Conservation (phyloP, 2,329 filamentous ascomycete species). For the Grosmannia clavigera region DNA sequence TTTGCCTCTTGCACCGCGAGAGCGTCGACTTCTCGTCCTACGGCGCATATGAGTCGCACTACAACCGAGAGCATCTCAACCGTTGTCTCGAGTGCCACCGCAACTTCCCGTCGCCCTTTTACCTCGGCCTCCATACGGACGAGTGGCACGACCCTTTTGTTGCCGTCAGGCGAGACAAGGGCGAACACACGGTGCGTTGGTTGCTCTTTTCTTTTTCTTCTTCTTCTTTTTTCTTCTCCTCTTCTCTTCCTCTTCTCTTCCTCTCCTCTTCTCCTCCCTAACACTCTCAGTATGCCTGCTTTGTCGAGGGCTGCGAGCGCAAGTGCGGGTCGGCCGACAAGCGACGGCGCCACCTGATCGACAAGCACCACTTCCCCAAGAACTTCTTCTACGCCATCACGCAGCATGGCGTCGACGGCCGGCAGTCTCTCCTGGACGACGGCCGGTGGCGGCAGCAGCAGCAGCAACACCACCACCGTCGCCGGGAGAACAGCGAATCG, state of each 20-base stretch:
- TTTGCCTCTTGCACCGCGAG: constrained; percentile 65
- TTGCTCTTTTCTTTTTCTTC: neutral
- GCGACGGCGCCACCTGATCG: constrained; percentile 75
- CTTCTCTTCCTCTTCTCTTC: neutral
- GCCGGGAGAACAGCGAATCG: neutral
- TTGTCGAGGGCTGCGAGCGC: constrained; percentile 77
- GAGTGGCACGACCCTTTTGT: constrained; percentile 81
- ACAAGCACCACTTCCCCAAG: constrained; percentile 85
- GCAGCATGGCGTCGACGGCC: constrained; percentile 78
- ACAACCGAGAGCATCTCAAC: constrained; percentile 67
- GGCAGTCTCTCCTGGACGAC: constrained; percentile 65
- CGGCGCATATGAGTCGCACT: constrained; percentile 78
- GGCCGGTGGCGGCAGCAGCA: constrained; percentile 16
- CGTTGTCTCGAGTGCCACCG: constrained; percentile 73
- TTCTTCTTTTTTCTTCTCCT: no score
- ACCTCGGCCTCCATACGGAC: constrained; percentile 73
- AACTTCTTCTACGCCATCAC: constrained; percentile 83
- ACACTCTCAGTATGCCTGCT: constrained; percentile 60
- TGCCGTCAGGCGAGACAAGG: constrained; percentile 58
- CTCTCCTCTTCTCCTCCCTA: neutral
- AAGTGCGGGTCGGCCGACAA: constrained; percentile 77
- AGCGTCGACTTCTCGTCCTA: constrained; percentile 60
- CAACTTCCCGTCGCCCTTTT: constrained; percentile 78
- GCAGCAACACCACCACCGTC: neutral
- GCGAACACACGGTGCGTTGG: constrained; percentile 67